phyloP scores from a whole-genome alignment of 768 basidiomycete species.

The Pisolithus marmoratus region DNA sequence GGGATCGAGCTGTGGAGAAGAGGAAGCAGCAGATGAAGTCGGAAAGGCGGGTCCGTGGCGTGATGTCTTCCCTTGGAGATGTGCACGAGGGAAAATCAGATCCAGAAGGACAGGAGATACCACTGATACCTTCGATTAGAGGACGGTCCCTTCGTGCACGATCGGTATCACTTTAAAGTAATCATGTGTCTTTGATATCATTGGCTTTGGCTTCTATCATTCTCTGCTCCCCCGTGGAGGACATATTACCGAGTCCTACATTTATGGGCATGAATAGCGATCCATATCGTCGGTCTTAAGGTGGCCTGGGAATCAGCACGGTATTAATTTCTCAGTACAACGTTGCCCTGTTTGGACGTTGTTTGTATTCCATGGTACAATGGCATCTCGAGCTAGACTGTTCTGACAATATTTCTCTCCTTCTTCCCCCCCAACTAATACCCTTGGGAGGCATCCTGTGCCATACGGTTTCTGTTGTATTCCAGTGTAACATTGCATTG shows the following conservation, averaged over 20 bases:
- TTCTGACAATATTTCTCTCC: not conserved
- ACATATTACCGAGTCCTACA: no score
- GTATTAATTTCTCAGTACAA: not conserved
- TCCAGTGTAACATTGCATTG: not conserved
- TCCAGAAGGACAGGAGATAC: no score
- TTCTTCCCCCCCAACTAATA: not conserved
- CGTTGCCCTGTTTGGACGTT: not conserved
- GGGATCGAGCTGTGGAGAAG: constrained; percentile 39
- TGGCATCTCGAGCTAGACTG: not conserved
- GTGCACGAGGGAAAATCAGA: not conserved
- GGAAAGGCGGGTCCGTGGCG: not conserved
- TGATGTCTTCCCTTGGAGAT: not conserved
- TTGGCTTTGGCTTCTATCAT: no score
- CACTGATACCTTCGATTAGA: not conserved
- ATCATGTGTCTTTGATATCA: constrained; percentile 4
- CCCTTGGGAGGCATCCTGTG: not conserved
- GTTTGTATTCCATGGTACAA: constrained; percentile 1
- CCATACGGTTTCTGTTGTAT: not conserved
- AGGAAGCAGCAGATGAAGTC: not conserved
- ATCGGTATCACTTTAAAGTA: constrained; percentile 18
- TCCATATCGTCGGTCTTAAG: no score
- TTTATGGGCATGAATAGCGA: no score
- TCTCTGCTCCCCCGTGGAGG: no score
- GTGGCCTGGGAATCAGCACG: not conserved
- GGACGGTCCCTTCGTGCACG: constrained; percentile 17